Conservation (phyloP, 176 grass and related monocot genomes). For the Cenchrus purpureus region DNA sequence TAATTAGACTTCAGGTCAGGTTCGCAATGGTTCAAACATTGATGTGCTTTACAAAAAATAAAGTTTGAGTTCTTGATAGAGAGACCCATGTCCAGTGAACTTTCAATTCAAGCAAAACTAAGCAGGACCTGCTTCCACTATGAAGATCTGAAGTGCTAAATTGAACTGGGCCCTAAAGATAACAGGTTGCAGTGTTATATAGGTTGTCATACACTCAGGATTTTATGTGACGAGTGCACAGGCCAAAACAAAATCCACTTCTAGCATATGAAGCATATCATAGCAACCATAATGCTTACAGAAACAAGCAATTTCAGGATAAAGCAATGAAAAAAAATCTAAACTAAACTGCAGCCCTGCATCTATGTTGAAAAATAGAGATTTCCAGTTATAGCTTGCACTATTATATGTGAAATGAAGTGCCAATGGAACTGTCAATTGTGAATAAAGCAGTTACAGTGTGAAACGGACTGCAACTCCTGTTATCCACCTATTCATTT, state of each 20-base stretch:
- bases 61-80: neutral
- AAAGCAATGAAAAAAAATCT: neutral
- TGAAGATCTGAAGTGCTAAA: neutral
- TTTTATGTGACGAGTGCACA: neutral
- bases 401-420: no score
- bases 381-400: no score
- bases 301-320: neutral
- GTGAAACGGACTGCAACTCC: neutral
- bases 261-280: neutral
- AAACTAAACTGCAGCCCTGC: neutral
- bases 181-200: neutral
- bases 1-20: neutral
- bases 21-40: neutral
- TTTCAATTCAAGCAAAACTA: neutral
- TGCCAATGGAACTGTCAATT: neutral
- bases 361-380: neutral
- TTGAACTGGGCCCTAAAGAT: neutral
- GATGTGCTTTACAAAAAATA: neutral
- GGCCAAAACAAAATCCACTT: neutral
- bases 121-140: neutral
- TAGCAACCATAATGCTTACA: neutral
- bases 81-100: neutral
- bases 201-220: neutral
- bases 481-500: neutral
- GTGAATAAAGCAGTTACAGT: neutral